phyloP scores from a whole-genome alignment of 352 stramenopile species.

The Phytophthora kernoviae region DNA sequence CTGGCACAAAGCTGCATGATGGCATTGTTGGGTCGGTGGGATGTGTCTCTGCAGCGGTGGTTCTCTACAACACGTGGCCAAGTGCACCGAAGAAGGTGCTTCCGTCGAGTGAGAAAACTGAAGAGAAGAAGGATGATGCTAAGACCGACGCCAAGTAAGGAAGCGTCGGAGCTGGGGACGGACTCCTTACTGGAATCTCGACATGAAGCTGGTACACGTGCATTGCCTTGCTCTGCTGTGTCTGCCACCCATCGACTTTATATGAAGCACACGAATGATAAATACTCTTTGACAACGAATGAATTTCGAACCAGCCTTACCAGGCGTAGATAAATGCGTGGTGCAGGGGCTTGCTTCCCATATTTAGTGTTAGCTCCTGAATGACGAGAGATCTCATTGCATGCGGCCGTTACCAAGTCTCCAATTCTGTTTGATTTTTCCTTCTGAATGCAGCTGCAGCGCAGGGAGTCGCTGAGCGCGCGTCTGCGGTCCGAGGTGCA shows the following conservation, averaged over 20 bases:
- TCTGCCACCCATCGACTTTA: constrained; percentile 1
- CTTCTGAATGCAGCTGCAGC: constrained; percentile 23
- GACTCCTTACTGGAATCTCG: not conserved
- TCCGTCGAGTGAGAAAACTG: constrained; percentile 19
- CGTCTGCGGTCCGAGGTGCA: constrained; percentile 54
- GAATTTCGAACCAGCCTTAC: not conserved
- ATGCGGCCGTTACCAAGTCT: constrained; percentile 9
- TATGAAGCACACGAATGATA: constrained; percentile 24
- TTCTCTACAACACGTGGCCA: constrained; percentile 88
- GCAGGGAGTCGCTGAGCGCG: constrained; percentile 50
- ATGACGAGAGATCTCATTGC: not conserved
- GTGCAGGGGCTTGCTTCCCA: constrained; percentile 3
- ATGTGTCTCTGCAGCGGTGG: constrained; percentile 78
- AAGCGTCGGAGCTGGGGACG: not conserved
- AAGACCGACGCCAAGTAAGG: constrained; percentile 18
- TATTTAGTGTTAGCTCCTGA: not conserved
- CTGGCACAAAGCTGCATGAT: constrained; percentile 82
- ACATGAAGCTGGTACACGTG: constrained; percentile 9
- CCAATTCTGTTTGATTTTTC: too few species aligned
- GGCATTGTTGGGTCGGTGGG: constrained; percentile 81
- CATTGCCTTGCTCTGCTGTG: constrained; percentile 4
- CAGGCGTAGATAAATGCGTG: constrained; percentile 7
- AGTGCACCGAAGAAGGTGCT: constrained; percentile 42
- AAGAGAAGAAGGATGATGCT: constrained; percentile 14
- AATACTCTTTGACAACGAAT: constrained; percentile 11